A percentile compares a stretch with the other conserved stretches of the same genome.
phyloP scores from a whole-genome alignment of 2,329 filamentous ascomycete species.

The Arthrobotrys sinensis region DNA sequence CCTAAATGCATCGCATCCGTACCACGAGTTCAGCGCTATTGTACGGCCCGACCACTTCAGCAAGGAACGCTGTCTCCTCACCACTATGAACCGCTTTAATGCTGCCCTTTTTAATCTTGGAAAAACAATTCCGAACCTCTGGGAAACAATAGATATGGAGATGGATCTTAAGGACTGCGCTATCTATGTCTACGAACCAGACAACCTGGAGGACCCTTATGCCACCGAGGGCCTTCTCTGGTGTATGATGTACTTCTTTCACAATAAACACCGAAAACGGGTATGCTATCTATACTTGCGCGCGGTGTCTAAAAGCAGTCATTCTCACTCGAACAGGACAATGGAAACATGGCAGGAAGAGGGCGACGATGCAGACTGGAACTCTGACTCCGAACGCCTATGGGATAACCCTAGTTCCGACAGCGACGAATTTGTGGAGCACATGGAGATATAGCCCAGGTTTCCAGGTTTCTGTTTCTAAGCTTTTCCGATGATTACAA shows the following conservation, averaged over 20 bases:
- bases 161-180: constrained; percentile 92
- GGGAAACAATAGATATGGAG: constrained; percentile 92
- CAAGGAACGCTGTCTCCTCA: constrained; percentile 82
- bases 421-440: constrained; percentile 62
- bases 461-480: constrained; percentile 25
- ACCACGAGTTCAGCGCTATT: constrained; percentile 97
- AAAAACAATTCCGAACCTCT: constrained; percentile 80
- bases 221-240: constrained; percentile 94
- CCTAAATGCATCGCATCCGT: constrained; percentile 92
- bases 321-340: constrained; percentile 71
- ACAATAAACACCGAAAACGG: constrained; percentile 91
- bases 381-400: constrained; percentile 70
- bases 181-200: constrained; percentile 89
- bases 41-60: constrained; percentile 91
- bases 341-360: constrained; percentile 64
- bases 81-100: constrained; percentile 89
- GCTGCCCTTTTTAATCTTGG: constrained; percentile 85
- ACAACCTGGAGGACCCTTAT: constrained; percentile 81
- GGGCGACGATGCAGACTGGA: constrained; percentile 67
- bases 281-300: constrained; percentile 95
- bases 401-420: constrained; percentile 65
- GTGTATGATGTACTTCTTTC: constrained; percentile 97
- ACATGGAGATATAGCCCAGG: constrained; percentile 61
- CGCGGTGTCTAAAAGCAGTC: constrained; percentile 83
- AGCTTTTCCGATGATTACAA: background rate